These are phyloP conservation scores for Lactarius hatsudake DNA, from an alignment of 768 basidiomycete species.

Conservation along the genomic window DNA sequence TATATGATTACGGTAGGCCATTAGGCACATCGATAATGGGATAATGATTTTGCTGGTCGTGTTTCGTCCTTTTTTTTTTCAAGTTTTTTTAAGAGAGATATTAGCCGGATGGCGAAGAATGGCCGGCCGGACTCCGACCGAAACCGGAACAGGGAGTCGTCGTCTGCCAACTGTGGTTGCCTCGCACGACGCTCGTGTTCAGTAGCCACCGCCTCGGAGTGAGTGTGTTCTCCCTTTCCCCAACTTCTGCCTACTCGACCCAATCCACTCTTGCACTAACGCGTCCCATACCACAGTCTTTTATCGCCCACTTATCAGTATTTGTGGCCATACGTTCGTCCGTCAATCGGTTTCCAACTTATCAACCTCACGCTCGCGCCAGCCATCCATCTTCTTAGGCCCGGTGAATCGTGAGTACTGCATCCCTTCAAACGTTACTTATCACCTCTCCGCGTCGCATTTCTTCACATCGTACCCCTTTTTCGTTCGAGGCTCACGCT, in stretches of 20 bases:
- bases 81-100: neutral
- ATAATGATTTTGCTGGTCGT: neutral
- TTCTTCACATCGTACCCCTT: constrained; percentile 2
- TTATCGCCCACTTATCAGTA: constrained; percentile 21
- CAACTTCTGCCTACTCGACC: neutral
- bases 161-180: constrained; percentile 22
- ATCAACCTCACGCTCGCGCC: constrained; percentile 22
- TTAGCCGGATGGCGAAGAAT: constrained; percentile 5
- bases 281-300: constrained; percentile 11
- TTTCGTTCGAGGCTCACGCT: constrained; percentile 5
- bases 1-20: constrained; percentile 11
- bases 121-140: constrained; percentile 24
- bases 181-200: constrained; percentile 29
- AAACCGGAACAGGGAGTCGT: constrained; percentile 14
- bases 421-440: neutral
- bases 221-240: constrained; percentile 8
- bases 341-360: constrained; percentile 15
- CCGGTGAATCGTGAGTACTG: constrained; percentile 22
- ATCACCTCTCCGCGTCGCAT: neutral
- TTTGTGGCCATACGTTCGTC: constrained; percentile 14
- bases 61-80: neutral
- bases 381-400: constrained; percentile 16
- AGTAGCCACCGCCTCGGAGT: constrained; percentile 16
- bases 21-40: constrained; percentile 1
- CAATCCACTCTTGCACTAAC: constrained; percentile 1